A percentile compares a stretch with the other conserved stretches of the same genome.
phyloP scores from a whole-genome alignment of 1,284 basidiomycete species.

The Coriolopsis trogii region DNA sequence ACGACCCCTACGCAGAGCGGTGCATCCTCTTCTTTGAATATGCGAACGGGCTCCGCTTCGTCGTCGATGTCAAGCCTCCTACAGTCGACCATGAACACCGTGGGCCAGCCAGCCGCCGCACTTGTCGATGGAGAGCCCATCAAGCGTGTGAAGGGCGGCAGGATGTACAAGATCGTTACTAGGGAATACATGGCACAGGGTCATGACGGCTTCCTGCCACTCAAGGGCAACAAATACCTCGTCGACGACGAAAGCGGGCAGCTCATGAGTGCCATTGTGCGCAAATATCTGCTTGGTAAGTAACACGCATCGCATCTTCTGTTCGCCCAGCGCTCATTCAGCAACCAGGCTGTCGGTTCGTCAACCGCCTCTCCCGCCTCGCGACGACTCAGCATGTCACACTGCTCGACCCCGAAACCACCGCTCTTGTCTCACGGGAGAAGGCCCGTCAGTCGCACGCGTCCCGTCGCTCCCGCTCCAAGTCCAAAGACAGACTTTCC shows the following conservation, averaged over 20 bases:
- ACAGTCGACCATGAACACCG: conserved; percentile 13
- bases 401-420: conserved; percentile 46
- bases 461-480: conserved; percentile 19
- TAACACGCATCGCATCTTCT: background rate
- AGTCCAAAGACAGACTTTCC: conserved; percentile 18
- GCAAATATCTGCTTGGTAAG: conserved; percentile 85
- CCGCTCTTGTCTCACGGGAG: conserved; percentile 46
- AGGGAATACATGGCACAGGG: conserved; percentile 78
- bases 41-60: conserved; percentile 18
- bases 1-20: conserved; percentile 41
- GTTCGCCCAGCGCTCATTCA: background rate
- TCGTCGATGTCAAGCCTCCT: conserved; percentile 33
- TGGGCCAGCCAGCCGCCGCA: conserved; percentile 4
- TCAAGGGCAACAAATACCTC: conserved; percentile 71
- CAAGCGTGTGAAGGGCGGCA: conserved; percentile 53
- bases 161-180: conserved; percentile 77
- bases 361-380: conserved; percentile 59
- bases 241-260: conserved; percentile 87
- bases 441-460: conserved; percentile 37
- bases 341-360: conserved; percentile 61
- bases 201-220: conserved; percentile 79
- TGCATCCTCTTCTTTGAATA: conserved; percentile 38
- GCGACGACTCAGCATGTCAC: conserved; percentile 31
- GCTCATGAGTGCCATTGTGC: conserved; percentile 80
- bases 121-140: conserved; percentile 54